A percentile compares a stretch with the other conserved stretches of the same genome.
These are phyloP conservation scores for Neckera pumila DNA, from an alignment of 225 moss, liverwort and hornwort species.

Conservation along the genomic window DNA sequence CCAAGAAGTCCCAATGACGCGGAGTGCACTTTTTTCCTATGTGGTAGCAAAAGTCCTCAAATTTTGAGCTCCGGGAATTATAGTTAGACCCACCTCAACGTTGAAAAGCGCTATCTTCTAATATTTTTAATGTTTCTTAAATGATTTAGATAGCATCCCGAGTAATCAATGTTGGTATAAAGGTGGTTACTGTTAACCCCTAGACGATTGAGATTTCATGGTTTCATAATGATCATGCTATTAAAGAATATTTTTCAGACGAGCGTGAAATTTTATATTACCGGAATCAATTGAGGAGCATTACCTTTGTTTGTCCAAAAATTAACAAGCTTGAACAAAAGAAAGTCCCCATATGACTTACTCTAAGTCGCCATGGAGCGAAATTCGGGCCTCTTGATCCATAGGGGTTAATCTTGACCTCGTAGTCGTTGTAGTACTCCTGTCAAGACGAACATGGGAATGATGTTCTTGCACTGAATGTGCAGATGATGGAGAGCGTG, in stretches of 20 bases:
- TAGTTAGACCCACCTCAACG: not conserved
- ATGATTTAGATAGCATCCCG: not conserved
- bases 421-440: not conserved
- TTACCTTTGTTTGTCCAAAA: not conserved
- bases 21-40: not conserved
- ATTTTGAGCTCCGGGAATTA: not conserved
- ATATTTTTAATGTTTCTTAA: not conserved
- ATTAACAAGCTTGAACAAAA: not conserved
- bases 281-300: not conserved
- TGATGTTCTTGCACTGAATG: not conserved
- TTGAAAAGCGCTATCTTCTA: not conserved
- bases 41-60: not conserved
- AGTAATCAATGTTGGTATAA: not conserved
- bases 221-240: not conserved
- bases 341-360: not conserved
- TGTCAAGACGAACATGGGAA: not conserved
- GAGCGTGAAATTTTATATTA: not conserved
- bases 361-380: not conserved
- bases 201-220: not conserved
- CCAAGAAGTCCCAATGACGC: not conserved
- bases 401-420: not conserved
- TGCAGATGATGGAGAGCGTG: slow-evolving; percentile 58
- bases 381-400: not conserved
- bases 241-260: not conserved
- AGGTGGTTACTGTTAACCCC: not conserved